A percentile compares a stretch with the other conserved stretches of the same genome.
phyloP scores from a whole-genome alignment of 345 rosid genomes.

The Hypericum perforatum region DNA sequence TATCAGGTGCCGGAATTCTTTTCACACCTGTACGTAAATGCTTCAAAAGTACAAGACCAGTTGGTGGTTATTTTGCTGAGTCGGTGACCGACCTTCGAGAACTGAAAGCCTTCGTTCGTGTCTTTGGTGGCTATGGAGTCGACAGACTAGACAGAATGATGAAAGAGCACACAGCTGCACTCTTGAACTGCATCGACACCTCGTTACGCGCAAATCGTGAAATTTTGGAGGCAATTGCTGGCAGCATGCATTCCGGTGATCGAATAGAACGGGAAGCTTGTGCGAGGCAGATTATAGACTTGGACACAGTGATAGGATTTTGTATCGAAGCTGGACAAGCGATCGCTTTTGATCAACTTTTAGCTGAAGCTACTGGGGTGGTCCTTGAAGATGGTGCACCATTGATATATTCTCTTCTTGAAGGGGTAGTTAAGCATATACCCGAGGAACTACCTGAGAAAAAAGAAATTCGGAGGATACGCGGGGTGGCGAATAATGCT shows the following conservation, averaged over 20 bases:
- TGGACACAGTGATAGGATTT: slow-evolving; percentile 88
- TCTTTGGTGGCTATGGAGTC: slow-evolving; percentile 94
- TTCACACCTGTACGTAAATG: slow-evolving; percentile 81
- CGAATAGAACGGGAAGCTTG: slow-evolving; percentile 73
- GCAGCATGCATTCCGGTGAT: slow-evolving; percentile 93
- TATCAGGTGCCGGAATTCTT: slow-evolving; percentile 89
- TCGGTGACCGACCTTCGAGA: slow-evolving; percentile 87
- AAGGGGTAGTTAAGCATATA: slow-evolving; percentile 67
- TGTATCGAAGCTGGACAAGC: slow-evolving; percentile 98
- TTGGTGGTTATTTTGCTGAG: slow-evolving; percentile 98
- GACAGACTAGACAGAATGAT: slow-evolving; percentile 86
- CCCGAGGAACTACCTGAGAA: slow-evolving; percentile 83
- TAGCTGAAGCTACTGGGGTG: slow-evolving; percentile 85
- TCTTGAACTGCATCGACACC: slow-evolving; percentile 89
- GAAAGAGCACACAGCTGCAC: slow-evolving; percentile 92
- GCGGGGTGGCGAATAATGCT: slow-evolving; percentile 59
- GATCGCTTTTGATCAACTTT: slow-evolving; percentile 79
- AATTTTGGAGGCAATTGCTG: slow-evolving; percentile 74
- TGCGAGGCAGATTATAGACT: slow-evolving; percentile 76
- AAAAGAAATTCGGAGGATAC: slow-evolving; percentile 75
- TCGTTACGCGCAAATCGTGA: slow-evolving; percentile 83
- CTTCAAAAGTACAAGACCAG: slow-evolving; percentile 97
- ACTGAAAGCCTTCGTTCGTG: slow-evolving; percentile 70
- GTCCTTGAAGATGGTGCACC: slow-evolving; percentile 87
- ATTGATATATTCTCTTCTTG: slow-evolving; percentile 66